phyloP scores from a whole-genome alignment of 192 early-diverging fungal species.

The Mortierella claussenii region DNA sequence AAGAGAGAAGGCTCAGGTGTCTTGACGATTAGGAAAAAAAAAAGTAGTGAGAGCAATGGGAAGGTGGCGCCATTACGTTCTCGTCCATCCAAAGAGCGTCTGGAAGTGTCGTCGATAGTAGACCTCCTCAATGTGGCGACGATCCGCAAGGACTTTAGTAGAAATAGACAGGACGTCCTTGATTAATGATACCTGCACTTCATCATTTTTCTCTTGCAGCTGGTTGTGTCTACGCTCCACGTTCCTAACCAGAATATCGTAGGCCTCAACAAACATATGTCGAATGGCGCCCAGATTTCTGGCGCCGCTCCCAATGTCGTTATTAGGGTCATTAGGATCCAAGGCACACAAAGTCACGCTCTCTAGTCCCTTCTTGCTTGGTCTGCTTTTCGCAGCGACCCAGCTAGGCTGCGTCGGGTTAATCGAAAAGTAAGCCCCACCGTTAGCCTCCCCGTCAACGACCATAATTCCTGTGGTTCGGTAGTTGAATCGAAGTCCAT shows the following conservation, averaged over 20 bases:
- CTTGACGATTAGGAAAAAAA: no score
- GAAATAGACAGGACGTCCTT: constrained; percentile 19
- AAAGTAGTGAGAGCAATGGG: not conserved
- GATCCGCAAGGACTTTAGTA: constrained; percentile 1
- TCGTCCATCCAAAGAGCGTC: not conserved
- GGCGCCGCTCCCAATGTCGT: not conserved
- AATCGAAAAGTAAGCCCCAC: constrained; percentile 38
- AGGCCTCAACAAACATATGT: not conserved
- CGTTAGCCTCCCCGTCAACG: constrained; percentile 26
- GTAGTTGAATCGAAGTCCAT: constrained; percentile 85
- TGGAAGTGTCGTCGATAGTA: constrained; percentile 7
- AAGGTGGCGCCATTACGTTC: not conserved
- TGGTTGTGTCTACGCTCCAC: not conserved
- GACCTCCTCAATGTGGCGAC: constrained; percentile 14
- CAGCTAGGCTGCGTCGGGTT: not conserved
- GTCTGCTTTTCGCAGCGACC: no score
- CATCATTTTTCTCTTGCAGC: not conserved
- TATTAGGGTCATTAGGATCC: constrained; percentile 26
- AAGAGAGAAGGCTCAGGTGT: no score
- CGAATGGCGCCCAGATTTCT: not conserved
- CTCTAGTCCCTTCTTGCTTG: not conserved
- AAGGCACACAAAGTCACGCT: constrained; percentile 5
- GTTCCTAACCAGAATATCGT: not conserved
- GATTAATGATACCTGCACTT: constrained; percentile 18
- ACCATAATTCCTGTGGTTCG: constrained; percentile 73